Conservation (phyloP, 2,329 filamentous ascomycete species). For the Lojkania enalia region DNA sequence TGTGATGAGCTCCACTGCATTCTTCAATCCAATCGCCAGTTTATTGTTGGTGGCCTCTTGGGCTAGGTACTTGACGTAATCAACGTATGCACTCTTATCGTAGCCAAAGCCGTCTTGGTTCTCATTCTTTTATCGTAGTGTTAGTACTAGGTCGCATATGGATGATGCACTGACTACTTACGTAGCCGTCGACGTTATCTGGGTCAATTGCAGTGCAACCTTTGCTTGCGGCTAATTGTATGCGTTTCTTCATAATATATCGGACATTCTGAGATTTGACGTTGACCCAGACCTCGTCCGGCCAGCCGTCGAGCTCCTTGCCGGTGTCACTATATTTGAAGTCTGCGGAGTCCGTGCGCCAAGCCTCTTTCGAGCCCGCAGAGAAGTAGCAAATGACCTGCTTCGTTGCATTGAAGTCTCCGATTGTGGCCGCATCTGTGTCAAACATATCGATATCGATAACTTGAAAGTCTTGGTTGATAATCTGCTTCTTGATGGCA, state of each 20-base stretch:
- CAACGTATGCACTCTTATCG: slow-evolving; percentile 58
- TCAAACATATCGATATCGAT: slow-evolving; percentile 64
- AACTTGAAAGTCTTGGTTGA: slow-evolving; percentile 55
- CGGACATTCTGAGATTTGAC: slow-evolving; percentile 60
- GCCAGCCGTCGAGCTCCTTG: slow-evolving; percentile 62
- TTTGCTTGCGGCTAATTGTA: slow-evolving; percentile 61
- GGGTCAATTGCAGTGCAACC: slow-evolving; percentile 70
- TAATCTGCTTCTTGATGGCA: slow-evolving; percentile 52
- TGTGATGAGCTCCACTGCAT: slow-evolving; percentile 62
- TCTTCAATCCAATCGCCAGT: slow-evolving; percentile 69
- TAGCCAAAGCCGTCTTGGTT: slow-evolving; percentile 66
- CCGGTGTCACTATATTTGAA: slow-evolving; percentile 56
- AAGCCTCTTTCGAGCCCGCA: slow-evolving; percentile 67
- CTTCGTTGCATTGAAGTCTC: slow-evolving; percentile 50
- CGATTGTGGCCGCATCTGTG: slow-evolving; percentile 51
- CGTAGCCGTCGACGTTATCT: slow-evolving; percentile 69
- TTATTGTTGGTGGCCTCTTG: slow-evolving; percentile 55
- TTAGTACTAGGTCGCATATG: slow-evolving; percentile 6
- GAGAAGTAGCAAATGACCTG: slow-evolving; percentile 74
- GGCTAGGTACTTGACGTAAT: slow-evolving; percentile 64
- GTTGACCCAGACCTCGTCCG: slow-evolving; percentile 68
- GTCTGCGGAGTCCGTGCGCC: slow-evolving; percentile 54
- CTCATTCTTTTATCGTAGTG: slow-evolving; percentile 9
- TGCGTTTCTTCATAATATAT: slow-evolving; percentile 63
- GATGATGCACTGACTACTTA: slow-evolving; percentile 33